Evolutionary conservation across 2,329 filamentous ascomycete genomes (phyloP).

Genomic region (Pseudogymnoascus sp.): DNA sequence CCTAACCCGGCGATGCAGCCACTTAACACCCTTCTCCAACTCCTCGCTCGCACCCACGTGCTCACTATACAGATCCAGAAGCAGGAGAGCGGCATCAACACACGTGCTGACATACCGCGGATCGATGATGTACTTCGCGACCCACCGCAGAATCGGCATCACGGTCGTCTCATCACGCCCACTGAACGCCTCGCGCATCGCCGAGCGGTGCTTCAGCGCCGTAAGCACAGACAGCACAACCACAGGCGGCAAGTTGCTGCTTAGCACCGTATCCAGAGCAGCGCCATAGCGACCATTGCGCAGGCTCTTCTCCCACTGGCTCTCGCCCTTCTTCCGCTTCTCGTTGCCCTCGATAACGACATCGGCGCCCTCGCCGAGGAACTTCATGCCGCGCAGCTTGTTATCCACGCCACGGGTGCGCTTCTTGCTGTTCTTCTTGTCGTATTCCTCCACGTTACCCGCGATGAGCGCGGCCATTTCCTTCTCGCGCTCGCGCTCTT

Average conservation of each 20-base stretch:
- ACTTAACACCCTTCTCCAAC: conserved; percentile 63
- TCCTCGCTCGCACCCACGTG: conserved; percentile 67
- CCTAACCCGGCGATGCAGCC: conserved; percentile 63
- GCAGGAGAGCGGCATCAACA: conserved; percentile 72
- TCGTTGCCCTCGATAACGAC: conserved; percentile 79
- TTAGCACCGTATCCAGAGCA: conserved; percentile 74
- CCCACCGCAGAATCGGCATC: conserved; percentile 76
- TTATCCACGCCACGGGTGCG: conserved; percentile 50
- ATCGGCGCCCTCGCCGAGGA: conserved; percentile 76
- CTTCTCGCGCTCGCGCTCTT: conserved; percentile 68
- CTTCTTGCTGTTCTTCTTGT: conserved; percentile 63
- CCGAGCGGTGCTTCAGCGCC: conserved; percentile 79
- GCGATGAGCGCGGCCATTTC: conserved; percentile 78
- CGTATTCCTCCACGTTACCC: conserved; percentile 71
- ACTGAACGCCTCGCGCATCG: conserved; percentile 71
- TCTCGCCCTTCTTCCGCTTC: conserved; percentile 54
- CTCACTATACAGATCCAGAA: conserved; percentile 82
- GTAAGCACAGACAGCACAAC: conserved; percentile 70
- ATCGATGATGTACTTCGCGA: conserved; percentile 71
- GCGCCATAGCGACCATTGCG: conserved; percentile 68
- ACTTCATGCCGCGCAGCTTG: conserved; percentile 63
- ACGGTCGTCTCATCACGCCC: conserved; percentile 75
- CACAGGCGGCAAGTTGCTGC: conserved; percentile 49
- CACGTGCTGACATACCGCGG: conserved; percentile 74
- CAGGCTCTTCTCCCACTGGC: conserved; percentile 73